Base-by-base conservation (phyloP, 331 rosid species). In the Prunus yedoensis region DNA sequence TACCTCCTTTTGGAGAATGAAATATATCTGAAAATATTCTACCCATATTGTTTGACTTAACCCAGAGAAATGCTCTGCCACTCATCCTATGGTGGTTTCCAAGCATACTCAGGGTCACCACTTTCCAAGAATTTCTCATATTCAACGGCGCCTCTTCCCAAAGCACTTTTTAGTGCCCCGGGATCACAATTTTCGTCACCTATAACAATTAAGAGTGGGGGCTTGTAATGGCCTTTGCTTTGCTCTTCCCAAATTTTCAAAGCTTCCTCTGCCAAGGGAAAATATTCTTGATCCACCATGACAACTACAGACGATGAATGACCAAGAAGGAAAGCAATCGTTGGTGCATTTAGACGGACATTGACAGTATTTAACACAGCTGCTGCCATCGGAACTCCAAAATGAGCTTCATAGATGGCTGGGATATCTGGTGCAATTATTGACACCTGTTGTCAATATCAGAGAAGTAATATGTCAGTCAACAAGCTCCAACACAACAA, bases 1-100 rank as follows among this genome's bases (percentile, higher is more conserved):
- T n/a, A n/a, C n/a, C n/a, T n/a, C n/a, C n/a, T n/a, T n/a, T n/a
- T n/a, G n/a, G n/a, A n/a, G n/a, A n/a, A n/a, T n/a, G n/a, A n/a
- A n/a, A n/a, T n/a, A n/a, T n/a, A n/a, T n/a, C n/a, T n/a, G n/a
- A n/a, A n/a, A n/a, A n/a, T n/a, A n/a, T n/a, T n/a, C n/a, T n/a
- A n/a, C n/a, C n/a, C n/a, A n/a, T n/a, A n/a, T n/a, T n/a, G n/a
- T n/a, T n/a, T n/a, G n/a, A n/a, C n/a, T n/a, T 94, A 91, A 67
- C 97, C 97, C 85, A 94, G 78, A 66, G 97, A 52, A 82, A 94
- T 91, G 83, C 98, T 94, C 83, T 94, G 97, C 96, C 98, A 94
- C 90, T 94, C 98, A 77, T 94, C 98, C 77, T 86, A 88, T 2
- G 98, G 98, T 12, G 91, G 88, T 65, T 85, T 82, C 97, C 97